A percentile compares a stretch with the other conserved stretches of the same genome.
Conservation (phyloP, 2,329 filamentous ascomycete genomes). For the Penicillium aurantiogriseum region DNA sequence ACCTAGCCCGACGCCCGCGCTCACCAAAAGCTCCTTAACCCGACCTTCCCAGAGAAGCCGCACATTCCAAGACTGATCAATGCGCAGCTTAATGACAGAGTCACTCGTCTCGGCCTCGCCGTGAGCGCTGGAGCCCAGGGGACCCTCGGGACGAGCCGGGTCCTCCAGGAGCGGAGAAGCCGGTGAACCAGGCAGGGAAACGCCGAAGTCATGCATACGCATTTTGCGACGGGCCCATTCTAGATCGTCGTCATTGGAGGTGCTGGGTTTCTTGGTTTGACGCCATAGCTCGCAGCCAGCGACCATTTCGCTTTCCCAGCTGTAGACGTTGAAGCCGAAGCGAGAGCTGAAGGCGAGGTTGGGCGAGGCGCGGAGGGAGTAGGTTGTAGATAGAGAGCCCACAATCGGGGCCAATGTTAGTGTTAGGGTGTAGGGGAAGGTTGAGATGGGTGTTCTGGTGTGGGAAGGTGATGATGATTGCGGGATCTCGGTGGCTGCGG, state of each 20-base stretch:
- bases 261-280: conserved; percentile 39
- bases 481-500: conserved; percentile 50
- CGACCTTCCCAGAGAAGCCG: conserved; percentile 90
- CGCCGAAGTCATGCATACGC: conserved; percentile 30
- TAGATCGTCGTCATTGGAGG: conserved; percentile 45
- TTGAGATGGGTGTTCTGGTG: conserved; percentile 51
- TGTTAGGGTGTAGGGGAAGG: conserved; percentile 90
- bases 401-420: conserved; percentile 91
- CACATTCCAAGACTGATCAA: conserved; percentile 85
- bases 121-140: conserved; percentile 9
- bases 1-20: conserved; percentile 82
- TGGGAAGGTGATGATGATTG: conserved; percentile 24
- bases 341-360: conserved; percentile 82
- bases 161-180: conserved; percentile 17
- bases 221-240: conserved; percentile 42
- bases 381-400: conserved; percentile 87
- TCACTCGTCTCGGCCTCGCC: conserved; percentile 65
- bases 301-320: conserved; percentile 92
- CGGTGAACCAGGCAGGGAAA: conserved; percentile 20
- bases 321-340: conserved; percentile 97
- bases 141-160: conserved; percentile 16
- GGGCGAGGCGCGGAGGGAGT: conserved; percentile 82
- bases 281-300: conserved; percentile 93
- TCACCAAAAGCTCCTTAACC: conserved; percentile 89
- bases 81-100: conserved; percentile 82